Base-by-base conservation (phyloP, 805 yeast species). In the Cyberlindnera maritima region DNA sequence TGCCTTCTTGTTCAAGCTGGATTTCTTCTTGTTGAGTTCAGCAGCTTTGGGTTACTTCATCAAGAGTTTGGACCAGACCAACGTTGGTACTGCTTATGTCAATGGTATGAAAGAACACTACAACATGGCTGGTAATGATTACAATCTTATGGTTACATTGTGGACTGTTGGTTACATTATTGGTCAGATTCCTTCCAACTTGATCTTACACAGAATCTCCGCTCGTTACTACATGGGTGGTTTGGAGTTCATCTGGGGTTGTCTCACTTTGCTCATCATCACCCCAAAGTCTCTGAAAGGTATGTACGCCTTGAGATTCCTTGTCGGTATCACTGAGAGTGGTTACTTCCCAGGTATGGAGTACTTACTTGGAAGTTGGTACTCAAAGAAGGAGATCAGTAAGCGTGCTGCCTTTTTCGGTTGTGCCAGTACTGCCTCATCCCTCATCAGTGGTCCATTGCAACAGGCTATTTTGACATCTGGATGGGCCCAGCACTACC, bases 91-190 rank as follows among this genome's bases (percentile, higher is more conserved):
- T 1, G 78, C 80, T 1, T 74, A 72, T 54, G 67, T 74, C 34
- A 73, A 71, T 50, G 79, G 79, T 11, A 63, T 75, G 79, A 63
- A 67, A 45, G 77, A 74, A 52, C 61, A 68, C 54, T 71, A 67
- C 48, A 47, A 57, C 20, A 69, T 75, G 72, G 52, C 58, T 34
- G 68, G 63, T 15, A 71, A 69, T 45, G 50, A 77, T 48, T 72
- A 69, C 52, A 76, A 77, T 55, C 68, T 70, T 47, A 52, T 75
- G 58, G 58, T 61, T 3, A 68, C 80, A 0, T 50, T 69, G 23
- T 76, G 73, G 72, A 70, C 80, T 0, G 71, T 72, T 14, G 82
- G 81, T 4, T 76, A 77, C 48, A 68, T 75, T 36, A 56, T 77
- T 39, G 80, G 80, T 3, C 77, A 72, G 49, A 64, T 76, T 18